Base-by-base conservation (phyloP, 805 yeast genomes). In the Cyberlindnera maritima region DNA sequence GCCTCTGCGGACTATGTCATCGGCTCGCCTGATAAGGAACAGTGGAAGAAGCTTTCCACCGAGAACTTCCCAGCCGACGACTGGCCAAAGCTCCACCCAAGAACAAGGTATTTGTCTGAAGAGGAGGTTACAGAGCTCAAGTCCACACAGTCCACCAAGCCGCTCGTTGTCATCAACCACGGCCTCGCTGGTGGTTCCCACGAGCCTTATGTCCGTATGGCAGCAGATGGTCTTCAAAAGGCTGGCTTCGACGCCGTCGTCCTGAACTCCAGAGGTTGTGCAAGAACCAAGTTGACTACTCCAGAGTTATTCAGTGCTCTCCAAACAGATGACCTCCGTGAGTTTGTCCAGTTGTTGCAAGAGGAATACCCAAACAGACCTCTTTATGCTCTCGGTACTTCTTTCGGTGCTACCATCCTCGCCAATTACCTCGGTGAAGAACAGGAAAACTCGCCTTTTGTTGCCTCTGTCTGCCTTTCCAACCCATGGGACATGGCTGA, bases 141-240 rank as follows among this genome's bases (percentile, higher is more conserved):
- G 46, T 61, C 69, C 10, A 58, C 60, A 25, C 60, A 56, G 17
- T 13, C 36, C 7, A 36, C 50, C 0, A 72, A 71, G 49, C 91
- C 91, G 4, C 68, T 86, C 40, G 70, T 81, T 18, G 68, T 86
- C 28, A 77, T 84, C 9, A 65, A 76, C 41, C 92, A 86, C 58
- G 95, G 94, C 2, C 69, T 86, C 33, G 84, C 87, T 23, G 92
- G 94, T 48, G 95, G 95, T 1, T 81, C 88, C 14, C 86, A 82
- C 56, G 94, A 86, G 61, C 80, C 87, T 18, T 82, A 82, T 47
- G 77, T 85, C 39, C 72, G 89, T 52, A 75, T 84, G 9, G 67
- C 81, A 33, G 65, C 79, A 32, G 66, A 68, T 39, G 63, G 66
- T 18, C 64, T 83, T 40, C 71, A 75, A 28, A 56, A 62, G 1